Conservation (phyloP, 2,329 filamentous ascomycete species). For the Immersiporthe knoxdaviesiana region DNA sequence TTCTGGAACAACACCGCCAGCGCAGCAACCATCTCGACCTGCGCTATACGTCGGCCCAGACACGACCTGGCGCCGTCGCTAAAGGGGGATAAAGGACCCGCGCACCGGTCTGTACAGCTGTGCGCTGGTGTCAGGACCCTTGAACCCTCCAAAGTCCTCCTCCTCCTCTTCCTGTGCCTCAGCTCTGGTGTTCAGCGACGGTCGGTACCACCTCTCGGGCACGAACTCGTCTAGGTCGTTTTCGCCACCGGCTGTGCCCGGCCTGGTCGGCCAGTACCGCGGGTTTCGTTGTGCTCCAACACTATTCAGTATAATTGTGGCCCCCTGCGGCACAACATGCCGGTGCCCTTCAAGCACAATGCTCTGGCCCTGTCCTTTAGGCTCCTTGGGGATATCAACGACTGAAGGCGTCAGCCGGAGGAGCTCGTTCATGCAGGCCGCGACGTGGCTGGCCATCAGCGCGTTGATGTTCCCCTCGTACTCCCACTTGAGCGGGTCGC, state of each 20-base stretch:
- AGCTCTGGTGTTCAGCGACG: conserved; percentile 27
- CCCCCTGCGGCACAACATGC: conserved; percentile 60
- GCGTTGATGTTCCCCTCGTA: conserved; percentile 69
- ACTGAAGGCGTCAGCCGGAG: conserved; percentile 74
- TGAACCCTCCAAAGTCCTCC: conserved; percentile 62
- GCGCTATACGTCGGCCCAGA: conserved; percentile 60
- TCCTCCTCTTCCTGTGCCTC: conserved; percentile 35
- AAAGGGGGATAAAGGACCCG: conserved; percentile 63
- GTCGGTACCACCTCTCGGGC: conserved; percentile 72
- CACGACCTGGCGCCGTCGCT: conserved; percentile 62
- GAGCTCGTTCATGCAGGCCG: conserved; percentile 78
- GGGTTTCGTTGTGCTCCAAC: conserved; percentile 68
- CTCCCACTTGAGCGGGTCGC: conserved; percentile 66
- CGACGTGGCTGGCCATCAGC: conserved; percentile 70
- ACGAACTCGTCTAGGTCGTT: conserved; percentile 68
- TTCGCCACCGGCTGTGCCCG: conserved; percentile 47
- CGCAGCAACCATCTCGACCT: conserved; percentile 61
- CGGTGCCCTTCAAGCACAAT: conserved; percentile 62
- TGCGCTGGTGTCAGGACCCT: conserved; percentile 63
- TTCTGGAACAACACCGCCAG: conserved; percentile 59
- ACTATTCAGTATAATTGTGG: conserved; percentile 59
- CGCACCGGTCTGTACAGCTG: conserved; percentile 62
- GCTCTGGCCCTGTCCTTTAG: conserved; percentile 55
- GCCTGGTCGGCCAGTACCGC: conserved; percentile 68
- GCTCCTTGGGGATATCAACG: conserved; percentile 71